phyloP scores from a whole-genome alignment of 345 rosid species.

The Trapa incisa region DNA sequence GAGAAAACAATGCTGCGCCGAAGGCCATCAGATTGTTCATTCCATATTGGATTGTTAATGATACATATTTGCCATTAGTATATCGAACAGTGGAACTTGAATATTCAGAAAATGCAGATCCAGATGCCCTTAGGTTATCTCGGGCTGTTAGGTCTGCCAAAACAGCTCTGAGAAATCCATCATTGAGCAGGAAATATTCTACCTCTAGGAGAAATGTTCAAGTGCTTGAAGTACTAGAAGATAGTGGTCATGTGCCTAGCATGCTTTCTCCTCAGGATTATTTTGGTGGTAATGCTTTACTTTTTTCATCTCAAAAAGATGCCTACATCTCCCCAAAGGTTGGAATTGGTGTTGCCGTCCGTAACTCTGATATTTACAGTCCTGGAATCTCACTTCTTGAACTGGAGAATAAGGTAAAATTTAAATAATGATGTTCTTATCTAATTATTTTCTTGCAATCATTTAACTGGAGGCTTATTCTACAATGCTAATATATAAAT shows the following conservation, averaged over 20 bases:
- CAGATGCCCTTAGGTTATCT: slow-evolving; percentile 45
- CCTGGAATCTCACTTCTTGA: slow-evolving; percentile 93
- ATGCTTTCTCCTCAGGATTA: slow-evolving; percentile 96
- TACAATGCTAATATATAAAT: slow-evolving; percentile 5
- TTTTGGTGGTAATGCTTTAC: slow-evolving; percentile 56
- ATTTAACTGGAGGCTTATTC: slow-evolving; percentile 4
- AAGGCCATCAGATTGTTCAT: slow-evolving; percentile 81
- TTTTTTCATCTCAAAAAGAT: slow-evolving; percentile 77
- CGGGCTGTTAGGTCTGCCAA: slow-evolving; percentile 62
- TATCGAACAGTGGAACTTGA: slow-evolving; percentile 89
- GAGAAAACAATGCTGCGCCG: slow-evolving; percentile 74
- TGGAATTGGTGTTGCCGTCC: slow-evolving; percentile 81
- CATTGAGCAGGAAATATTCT: slow-evolving; percentile 40
- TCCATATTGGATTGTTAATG: slow-evolving; percentile 91
- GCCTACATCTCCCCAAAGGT: slow-evolving; percentile 54
- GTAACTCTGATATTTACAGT: slow-evolving; percentile 62
- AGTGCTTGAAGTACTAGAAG: slow-evolving; percentile 76
- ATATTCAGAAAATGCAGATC: slow-evolving; percentile 47
- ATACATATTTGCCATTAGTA: slow-evolving; percentile 59
- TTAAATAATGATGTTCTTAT: not conserved
- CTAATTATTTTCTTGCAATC: slow-evolving; percentile 1
- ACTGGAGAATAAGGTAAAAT: slow-evolving; percentile 85
- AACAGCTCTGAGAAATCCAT: slow-evolving; percentile 41
- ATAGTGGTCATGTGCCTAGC: slow-evolving; percentile 75
- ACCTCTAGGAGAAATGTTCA: slow-evolving; percentile 46